These are phyloP conservation scores for Brassica napus DNA, from an alignment of 345 rosid genomes.

Conservation along the genomic window DNA sequence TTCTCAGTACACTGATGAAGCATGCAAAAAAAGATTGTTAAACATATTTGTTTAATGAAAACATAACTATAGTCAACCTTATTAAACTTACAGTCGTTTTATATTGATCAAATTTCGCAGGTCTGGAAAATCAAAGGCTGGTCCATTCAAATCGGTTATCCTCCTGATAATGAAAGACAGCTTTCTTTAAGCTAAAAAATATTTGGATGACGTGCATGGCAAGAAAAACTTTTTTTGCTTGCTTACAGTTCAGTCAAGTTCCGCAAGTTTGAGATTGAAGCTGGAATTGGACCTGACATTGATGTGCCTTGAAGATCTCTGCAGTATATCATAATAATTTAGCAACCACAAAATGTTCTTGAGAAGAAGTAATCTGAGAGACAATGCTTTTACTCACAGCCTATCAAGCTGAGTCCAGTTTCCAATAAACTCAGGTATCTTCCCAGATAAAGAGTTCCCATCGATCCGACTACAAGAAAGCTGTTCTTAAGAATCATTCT, in stretches of 20 bases:
- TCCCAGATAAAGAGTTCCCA: constrained; percentile 71
- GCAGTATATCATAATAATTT: constrained; percentile 2
- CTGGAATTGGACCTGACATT: constrained; percentile 88
- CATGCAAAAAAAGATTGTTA: neutral
- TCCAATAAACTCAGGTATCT: constrained; percentile 76
- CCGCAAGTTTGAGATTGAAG: constrained; percentile 53
- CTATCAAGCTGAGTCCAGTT: constrained; percentile 64
- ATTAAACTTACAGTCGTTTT: constrained; percentile 51
- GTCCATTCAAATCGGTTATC: constrained; percentile 65
- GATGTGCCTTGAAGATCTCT: constrained; percentile 85
- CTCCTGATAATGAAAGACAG: constrained; percentile 48
- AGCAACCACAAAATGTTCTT: neutral
- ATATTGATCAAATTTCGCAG: constrained; percentile 35
- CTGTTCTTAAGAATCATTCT: neutral
- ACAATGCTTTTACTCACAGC: constrained; percentile 52
- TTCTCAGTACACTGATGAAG: constrained; percentile 61
- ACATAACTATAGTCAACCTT: neutral
- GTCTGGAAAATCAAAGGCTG: constrained; percentile 54
- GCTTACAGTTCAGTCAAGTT: constrained; percentile 63
- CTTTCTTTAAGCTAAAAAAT: neutral
- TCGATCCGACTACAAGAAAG: constrained; percentile 66
- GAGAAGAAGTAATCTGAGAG: neutral
- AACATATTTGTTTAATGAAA: too few relatives aligned
- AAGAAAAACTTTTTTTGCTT: neutral
- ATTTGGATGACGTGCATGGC: neutral